Evolutionary conservation across 1,139 yeast genomes (phyloP), one percentile per base, ranked within the genome.

Genomic region (Hansenula lynferdii): DNA sequence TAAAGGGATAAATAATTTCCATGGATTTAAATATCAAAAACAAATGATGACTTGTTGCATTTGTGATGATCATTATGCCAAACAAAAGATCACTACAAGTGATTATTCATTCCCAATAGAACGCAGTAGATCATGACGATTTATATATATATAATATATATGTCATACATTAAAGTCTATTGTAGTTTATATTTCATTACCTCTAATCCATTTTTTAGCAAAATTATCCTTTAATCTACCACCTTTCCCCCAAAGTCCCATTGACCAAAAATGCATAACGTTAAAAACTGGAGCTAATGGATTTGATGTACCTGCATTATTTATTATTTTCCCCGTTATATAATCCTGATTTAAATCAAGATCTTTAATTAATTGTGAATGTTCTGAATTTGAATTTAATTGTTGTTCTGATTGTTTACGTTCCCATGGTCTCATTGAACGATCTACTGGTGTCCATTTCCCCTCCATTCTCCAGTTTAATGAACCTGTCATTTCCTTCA

Each of bases 401-500:
- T 28, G 28, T 25, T 27, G 24, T 19, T 42, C 38, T 14, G 31
- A 26, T 35, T 37, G 22, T 39, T 40, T 20, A n/a, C 34, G 42
- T 47, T 80, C 86, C 87, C 87, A 81, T 3, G 83, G 80, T 43
- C 85, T 62, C 72, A 77, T 69, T 6, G 63, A 50, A 1, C 51
- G 52, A 36, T 75, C 76, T 2, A 77, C 57, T 3, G 85, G 85
- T 3, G 68, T 62, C 87, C 86, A 80, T 38, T 68, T 56, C 3
- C 57, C 58, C 4, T 53, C 46, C 8, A 50, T 44, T 45, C 80
- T 64, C 85, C 87, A 82, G 8, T 51, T 49, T 21, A 60, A 64
- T 0, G 83, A 75, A 1, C 70, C 70, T 1, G 79, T 74, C 87
- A 83, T 82, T 50, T 83, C 90, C 43, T 67, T 66, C 21, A 83